Base-by-base conservation (phyloP, 768 basidiomycete species). In the Agaricus blazei region DNA sequence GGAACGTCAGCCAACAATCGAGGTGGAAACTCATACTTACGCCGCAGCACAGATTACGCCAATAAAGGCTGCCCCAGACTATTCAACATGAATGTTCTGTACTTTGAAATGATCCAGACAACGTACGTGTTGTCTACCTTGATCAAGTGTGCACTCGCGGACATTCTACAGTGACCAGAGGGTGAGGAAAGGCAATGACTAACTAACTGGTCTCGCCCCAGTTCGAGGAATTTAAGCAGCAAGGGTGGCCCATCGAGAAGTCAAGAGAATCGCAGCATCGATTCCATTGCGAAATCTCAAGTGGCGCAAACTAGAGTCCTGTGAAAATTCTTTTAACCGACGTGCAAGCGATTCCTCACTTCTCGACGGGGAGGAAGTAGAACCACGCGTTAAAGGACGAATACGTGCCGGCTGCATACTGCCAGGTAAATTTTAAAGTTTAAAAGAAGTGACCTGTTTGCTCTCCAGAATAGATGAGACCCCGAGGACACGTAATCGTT, bases 21-120 rank as follows among this genome's bases (percentile, higher is more conserved):
- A 9, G 28, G 37, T 23, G 27, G 34, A 4, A 42, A 28, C 19
- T 37, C 7, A 23, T 44, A 58, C 77, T 64, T 63, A 77, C 79
- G 75, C 66, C 31, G 70, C 77, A 46, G 78, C 75, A 49, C 71
- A 70, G 38, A 81, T 72, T 26, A 79, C 76, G 43, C 79, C 78
- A 57, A 81, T 70, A 52, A 75, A 74, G 44, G 78, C 70, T 26
- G 78, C 78, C 40, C 80, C 72, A 80, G 74, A 41, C 80, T 81
- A 55, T 28, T n/a, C 57, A 8, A 42, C 45, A 11, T 40, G 23
- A 56, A 45, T 52, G 15, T n/a, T 38, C 23, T 44, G 19, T 31
- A 58, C 11, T 48, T 46, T 6, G 5, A 19, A 19, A n/a, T 24
- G 37, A 28, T 34, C 27, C 42, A 34, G 29, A 23, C 4, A 41